These are phyloP conservation scores for Apium graveolens DNA, from an alignment of 129 eudicot genomes.

Conservation along the genomic window DNA sequence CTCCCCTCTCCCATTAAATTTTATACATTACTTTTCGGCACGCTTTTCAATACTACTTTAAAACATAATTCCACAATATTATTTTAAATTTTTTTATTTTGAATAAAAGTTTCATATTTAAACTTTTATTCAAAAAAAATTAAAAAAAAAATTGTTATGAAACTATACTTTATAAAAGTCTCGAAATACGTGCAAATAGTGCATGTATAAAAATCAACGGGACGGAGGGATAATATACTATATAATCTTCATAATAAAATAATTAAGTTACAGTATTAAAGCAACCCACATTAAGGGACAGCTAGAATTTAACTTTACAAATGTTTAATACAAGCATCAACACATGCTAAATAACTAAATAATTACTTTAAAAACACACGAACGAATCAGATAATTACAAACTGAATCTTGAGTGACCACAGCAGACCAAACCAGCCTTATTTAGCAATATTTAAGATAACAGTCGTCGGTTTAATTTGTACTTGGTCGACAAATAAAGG, in stretches of 20 bases:
- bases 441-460: conserved; percentile 5
- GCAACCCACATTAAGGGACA: conserved; percentile 9
- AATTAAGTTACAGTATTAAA: neutral
- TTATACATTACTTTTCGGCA: no score
- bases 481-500: neutral
- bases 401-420: neutral
- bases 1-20: no score
- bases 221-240: no score
- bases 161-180: no score
- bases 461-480: neutral
- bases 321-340: conserved; percentile 7
- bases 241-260: neutral
- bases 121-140: no score
- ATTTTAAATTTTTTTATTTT: no score
- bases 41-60: no score
- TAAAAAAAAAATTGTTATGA: no score
- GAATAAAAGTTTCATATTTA: no score
- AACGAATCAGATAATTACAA: neutral
- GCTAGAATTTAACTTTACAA: conserved; percentile 13
- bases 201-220: no score
- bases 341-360: neutral
- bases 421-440: neutral
- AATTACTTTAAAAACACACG: conserved; percentile 8
- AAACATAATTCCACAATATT: no score
- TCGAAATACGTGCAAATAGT: no score